Evolutionary conservation across 805 yeast species (phyloP).

Genomic region (Yamadazyma akitaensis): DNA sequence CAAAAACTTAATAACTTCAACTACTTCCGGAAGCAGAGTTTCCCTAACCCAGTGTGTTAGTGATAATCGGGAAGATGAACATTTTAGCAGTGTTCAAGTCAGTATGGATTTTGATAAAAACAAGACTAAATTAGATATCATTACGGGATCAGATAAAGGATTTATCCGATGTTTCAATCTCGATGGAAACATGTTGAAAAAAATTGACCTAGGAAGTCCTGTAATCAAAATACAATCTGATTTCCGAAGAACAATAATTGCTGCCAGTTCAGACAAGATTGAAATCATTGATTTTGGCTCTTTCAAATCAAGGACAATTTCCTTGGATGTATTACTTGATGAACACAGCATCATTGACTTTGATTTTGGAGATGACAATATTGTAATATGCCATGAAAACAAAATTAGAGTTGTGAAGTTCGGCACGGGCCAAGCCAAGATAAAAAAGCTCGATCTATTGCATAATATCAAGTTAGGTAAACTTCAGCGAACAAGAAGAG

Average conservation of each 20-base stretch:
- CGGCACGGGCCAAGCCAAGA: slow-evolving; percentile 1
- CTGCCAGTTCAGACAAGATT: slow-evolving; percentile 16
- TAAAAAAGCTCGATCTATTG: slow-evolving; percentile 1
- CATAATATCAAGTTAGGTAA: slow-evolving; percentile 12
- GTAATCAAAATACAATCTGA: slow-evolving; percentile 23
- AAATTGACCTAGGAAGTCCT: slow-evolving; percentile 12
- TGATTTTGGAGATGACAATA: slow-evolving; percentile 31
- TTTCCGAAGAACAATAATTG: slow-evolving; percentile 22
- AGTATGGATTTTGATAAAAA: slow-evolving; percentile 22
- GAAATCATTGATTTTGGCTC: slow-evolving; percentile 19
- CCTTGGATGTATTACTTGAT: slow-evolving; percentile 3
- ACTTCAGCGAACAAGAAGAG: slow-evolving; percentile 7
- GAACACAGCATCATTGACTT: slow-evolving; percentile 20
- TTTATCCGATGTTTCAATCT: slow-evolving; percentile 24
- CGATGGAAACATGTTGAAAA: slow-evolving; percentile 16
- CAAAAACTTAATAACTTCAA: slow-evolving; percentile 32
- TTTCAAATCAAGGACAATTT: slow-evolving; percentile 4
- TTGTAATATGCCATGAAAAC: slow-evolving; percentile 21
- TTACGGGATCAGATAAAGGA: slow-evolving; percentile 24
- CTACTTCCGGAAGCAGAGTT: slow-evolving; percentile 22
- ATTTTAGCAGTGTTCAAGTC: slow-evolving; percentile 14
- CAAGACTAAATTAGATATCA: slow-evolving; percentile 23
- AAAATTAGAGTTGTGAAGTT: slow-evolving; percentile 25
- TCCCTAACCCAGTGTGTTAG: slow-evolving; percentile 19
- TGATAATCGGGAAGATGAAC: slow-evolving; percentile 13